These are phyloP conservation scores for Tylopilus subfusipes DNA, from an alignment of 768 basidiomycete genomes.

Conservation along the genomic window DNA sequence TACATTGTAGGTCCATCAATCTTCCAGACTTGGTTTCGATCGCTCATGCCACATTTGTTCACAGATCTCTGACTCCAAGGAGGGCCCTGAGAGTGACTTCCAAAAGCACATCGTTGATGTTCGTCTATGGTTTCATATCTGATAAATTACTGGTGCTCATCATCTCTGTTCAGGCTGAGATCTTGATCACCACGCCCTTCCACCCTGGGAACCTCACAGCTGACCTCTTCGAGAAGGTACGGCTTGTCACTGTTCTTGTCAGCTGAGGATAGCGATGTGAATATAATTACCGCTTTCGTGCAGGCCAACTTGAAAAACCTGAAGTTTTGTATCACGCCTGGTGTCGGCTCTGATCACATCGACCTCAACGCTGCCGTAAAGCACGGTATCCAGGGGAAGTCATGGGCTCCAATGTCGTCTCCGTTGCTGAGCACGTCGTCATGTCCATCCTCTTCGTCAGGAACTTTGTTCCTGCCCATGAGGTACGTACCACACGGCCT, in stretches of 20 bases:
- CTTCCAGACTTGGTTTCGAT: background rate
- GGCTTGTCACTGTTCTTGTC: constrained; percentile 1
- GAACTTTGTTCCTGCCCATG: constrained; percentile 86
- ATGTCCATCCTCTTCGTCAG: constrained; percentile 92
- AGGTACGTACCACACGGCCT: constrained; percentile 40
- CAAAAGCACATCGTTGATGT: constrained; percentile 81
- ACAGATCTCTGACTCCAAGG: constrained; percentile 78
- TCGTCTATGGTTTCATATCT: constrained; percentile 25
- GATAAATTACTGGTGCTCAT: constrained; percentile 11
- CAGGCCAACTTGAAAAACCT: constrained; percentile 88
- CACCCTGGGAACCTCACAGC: constrained; percentile 81
- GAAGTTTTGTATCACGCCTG: constrained; percentile 86
- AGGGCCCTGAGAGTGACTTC: constrained; percentile 77
- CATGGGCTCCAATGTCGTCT: constrained; percentile 86
- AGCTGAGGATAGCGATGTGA: constrained; percentile 2
- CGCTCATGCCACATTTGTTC: constrained; percentile 5
- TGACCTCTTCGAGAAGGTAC: constrained; percentile 66
- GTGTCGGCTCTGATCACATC: constrained; percentile 88
- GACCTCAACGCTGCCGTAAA: constrained; percentile 87
- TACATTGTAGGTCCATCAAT: constrained; percentile 48
- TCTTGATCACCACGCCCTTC: constrained; percentile 82
- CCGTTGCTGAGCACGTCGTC: constrained; percentile 87
- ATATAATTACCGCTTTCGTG: background rate
- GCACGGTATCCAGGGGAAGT: constrained; percentile 78
- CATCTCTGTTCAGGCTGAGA: constrained; percentile 53